These are phyloP conservation scores for Vigna unguiculata DNA, from an alignment of 306 rosid species.

Conservation along the genomic window DNA sequence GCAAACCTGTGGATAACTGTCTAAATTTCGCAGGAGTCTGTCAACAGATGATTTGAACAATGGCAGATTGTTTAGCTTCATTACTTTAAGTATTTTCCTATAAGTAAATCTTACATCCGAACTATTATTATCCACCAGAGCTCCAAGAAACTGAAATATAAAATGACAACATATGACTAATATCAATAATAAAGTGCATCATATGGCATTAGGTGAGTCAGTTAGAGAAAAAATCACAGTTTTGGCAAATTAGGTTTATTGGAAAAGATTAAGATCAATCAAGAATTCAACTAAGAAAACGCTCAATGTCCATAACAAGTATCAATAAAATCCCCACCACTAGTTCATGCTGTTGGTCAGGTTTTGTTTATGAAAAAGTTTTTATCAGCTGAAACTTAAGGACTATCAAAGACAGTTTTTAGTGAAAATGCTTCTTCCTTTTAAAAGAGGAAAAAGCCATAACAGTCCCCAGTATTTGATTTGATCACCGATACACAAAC, in stretches of 20 bases:
- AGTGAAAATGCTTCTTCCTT: constrained; percentile 1
- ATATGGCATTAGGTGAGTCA: not conserved
- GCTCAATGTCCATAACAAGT: not conserved
- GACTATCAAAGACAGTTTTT: not conserved
- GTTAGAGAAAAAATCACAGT: constrained; percentile 19
- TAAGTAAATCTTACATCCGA: constrained; percentile 60
- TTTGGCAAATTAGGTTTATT: constrained; percentile 20
- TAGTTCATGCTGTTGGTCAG: not conserved
- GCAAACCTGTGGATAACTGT: constrained; percentile 68
- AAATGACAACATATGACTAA: constrained; percentile 20
- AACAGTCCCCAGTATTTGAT: constrained; percentile 2
- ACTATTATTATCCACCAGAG: constrained; percentile 58
- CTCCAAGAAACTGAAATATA: constrained; percentile 79
- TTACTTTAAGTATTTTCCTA: constrained; percentile 69
- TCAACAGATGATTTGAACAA: constrained; percentile 64
- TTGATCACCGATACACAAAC: constrained; percentile 20
- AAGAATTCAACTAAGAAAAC: constrained; percentile 22
- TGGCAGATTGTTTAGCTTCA: constrained; percentile 59
- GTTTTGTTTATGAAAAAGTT: not conserved
- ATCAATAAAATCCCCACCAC: constrained; percentile 22
- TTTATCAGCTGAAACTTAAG: constrained; percentile 7
- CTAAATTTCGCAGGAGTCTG: constrained; percentile 69
- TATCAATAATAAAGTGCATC: constrained; percentile 14
- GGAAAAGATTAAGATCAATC: constrained; percentile 8
- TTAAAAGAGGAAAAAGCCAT: not conserved